phyloP scores from a whole-genome alignment of 768 basidiomycete species.

The Scleroderma citrinum region DNA sequence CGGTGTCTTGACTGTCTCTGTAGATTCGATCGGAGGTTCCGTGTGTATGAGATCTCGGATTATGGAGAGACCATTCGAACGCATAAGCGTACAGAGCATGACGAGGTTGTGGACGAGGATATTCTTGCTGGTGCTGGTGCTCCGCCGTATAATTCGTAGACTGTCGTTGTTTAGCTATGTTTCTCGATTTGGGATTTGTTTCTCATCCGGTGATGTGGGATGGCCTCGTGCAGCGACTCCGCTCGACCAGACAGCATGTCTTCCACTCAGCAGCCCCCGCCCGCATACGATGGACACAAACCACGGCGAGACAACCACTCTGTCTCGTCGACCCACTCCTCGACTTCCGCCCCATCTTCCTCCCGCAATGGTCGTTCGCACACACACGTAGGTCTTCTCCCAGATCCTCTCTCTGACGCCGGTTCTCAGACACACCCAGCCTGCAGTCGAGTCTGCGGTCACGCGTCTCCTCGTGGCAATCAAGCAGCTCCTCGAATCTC shows the following conservation, averaged over 20 bases:
- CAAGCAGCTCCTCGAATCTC: slow-evolving; percentile 86
- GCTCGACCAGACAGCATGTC: no score
- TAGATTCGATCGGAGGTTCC: slow-evolving; percentile 87
- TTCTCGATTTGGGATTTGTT: background rate
- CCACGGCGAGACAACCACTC: slow-evolving; percentile 52
- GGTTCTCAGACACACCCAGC: slow-evolving; percentile 33
- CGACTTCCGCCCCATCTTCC: slow-evolving; percentile 20
- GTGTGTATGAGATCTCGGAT: slow-evolving; percentile 81
- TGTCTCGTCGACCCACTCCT: slow-evolving; percentile 42
- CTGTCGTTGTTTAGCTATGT: background rate
- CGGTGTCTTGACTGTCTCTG: slow-evolving; percentile 7
- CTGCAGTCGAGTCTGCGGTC: slow-evolving; percentile 84
- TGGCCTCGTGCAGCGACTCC: no score
- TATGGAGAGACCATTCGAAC: slow-evolving; percentile 92
- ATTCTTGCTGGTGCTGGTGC: slow-evolving; percentile 48
- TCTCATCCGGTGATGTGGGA: background rate
- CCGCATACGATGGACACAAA: slow-evolving; percentile 30
- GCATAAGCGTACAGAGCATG: slow-evolving; percentile 74
- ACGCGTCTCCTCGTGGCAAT: slow-evolving; percentile 92
- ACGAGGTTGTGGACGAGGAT: slow-evolving; percentile 60
- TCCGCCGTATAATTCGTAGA: slow-evolving; percentile 27
- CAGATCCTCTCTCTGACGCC: background rate
- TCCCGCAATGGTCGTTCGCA: slow-evolving; percentile 15
- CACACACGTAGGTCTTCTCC: slow-evolving; percentile 20
- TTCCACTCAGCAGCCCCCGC: slow-evolving; percentile 7